phyloP scores from a whole-genome alignment of 495 filamentous ascomycete genomes.

The Aspergillus steynii region DNA sequence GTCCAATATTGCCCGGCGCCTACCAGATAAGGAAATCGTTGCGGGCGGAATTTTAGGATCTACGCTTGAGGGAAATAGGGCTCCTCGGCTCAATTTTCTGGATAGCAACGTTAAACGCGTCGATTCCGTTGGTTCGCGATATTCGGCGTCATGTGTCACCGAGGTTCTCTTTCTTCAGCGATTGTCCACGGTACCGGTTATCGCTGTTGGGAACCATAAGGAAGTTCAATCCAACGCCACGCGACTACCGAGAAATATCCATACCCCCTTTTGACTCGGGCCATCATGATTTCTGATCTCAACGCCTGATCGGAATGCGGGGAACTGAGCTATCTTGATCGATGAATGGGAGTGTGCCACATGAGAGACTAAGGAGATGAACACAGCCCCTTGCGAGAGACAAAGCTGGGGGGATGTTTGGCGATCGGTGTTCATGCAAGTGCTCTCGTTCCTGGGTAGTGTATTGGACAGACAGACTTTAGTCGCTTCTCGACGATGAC shows the following conservation, averaged over 20 bases:
- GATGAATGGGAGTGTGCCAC: not conserved
- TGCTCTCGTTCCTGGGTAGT: not conserved
- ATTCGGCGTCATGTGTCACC: conserved; percentile 30
- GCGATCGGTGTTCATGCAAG: not conserved
- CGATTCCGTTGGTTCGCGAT: conserved; percentile 13
- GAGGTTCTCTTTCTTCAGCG: conserved; percentile 20
- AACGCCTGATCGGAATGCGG: not conserved
- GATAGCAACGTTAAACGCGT: conserved; percentile 11
- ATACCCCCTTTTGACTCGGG: not conserved
- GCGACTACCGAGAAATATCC: not conserved
- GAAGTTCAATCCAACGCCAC: not conserved
- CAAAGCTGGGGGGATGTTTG: not conserved
- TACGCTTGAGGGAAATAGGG: not conserved
- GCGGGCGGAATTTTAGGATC: conserved; percentile 7
- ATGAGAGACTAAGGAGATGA: not conserved
- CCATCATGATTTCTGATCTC: not conserved
- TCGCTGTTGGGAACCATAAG: conserved; percentile 7
- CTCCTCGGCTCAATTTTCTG: conserved; percentile 4
- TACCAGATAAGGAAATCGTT: conserved; percentile 9
- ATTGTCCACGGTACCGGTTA: conserved; percentile 16
- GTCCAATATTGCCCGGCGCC: not conserved
- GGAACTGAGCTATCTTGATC: not conserved
- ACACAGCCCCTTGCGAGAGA: not conserved
- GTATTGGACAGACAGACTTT: not conserved
- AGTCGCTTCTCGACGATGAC: no score